Conservation (phyloP, 352 stramenopile species). For the Phytophthora foliorum region DNA sequence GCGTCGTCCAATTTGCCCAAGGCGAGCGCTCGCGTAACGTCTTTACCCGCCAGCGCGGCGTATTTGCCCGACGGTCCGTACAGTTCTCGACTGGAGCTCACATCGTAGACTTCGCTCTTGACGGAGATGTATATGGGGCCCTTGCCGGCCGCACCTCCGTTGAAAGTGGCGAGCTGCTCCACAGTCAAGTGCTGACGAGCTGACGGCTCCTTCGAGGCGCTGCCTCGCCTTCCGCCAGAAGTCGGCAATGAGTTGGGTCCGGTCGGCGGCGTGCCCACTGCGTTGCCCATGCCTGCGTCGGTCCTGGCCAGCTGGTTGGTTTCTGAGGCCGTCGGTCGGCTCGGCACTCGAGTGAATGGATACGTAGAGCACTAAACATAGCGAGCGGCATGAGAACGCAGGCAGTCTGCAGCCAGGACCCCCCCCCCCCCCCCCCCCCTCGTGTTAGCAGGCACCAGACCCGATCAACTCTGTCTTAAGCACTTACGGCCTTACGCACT, state of each 20-base stretch:
- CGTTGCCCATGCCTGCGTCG: slow-evolving; percentile 38
- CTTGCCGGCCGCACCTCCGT: slow-evolving; percentile 63
- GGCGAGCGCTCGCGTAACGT: slow-evolving; percentile 91
- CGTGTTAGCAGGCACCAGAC: slow-evolving; percentile 20
- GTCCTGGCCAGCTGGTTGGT: slow-evolving; percentile 8
- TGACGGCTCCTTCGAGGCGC: slow-evolving; percentile 7
- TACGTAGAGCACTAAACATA: slow-evolving; percentile 34
- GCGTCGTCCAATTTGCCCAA: slow-evolving; percentile 86
- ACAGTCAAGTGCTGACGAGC: slow-evolving; percentile 75
- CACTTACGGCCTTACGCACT: slow-evolving; percentile 22
- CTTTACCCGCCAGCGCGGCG: slow-evolving; percentile 89
- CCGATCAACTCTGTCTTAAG: slow-evolving; percentile 13
- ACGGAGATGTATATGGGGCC: slow-evolving; percentile 94
- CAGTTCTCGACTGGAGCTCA: slow-evolving; percentile 84
- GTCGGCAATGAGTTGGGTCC: slow-evolving; percentile 27
- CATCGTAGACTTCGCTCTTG: slow-evolving; percentile 95
- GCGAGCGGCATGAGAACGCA: slow-evolving; percentile 11
- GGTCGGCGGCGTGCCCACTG: slow-evolving; percentile 37
- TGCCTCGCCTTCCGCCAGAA: slow-evolving; percentile 18
- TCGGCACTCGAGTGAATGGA: slow-evolving; percentile 10
- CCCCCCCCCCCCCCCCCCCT: too few relatives aligned
- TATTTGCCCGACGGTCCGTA: slow-evolving; percentile 93
- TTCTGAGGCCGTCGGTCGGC: too few relatives aligned
- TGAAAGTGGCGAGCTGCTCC: slow-evolving; percentile 85
- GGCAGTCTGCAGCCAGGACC: too few relatives aligned